Conservation (phyloP, 129 eudicot species). For the Centrapalus pauciflorus region DNA sequence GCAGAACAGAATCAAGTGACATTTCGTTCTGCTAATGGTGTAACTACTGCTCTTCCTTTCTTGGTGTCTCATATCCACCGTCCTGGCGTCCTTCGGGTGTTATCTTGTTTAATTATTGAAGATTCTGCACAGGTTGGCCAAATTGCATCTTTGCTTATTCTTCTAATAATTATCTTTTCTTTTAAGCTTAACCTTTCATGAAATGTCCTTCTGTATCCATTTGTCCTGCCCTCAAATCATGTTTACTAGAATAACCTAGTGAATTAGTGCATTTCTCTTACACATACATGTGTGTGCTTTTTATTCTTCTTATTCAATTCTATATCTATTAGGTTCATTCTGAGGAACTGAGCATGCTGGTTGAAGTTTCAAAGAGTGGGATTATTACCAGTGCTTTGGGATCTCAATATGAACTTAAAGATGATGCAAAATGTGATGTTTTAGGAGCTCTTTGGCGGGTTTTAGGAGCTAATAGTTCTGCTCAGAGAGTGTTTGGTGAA, state of each 20-base stretch:
- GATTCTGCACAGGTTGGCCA: constrained; percentile 71
- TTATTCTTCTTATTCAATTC: background rate
- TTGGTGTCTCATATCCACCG: constrained; percentile 85
- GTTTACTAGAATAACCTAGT: background rate
- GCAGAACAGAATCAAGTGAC: constrained; percentile 92
- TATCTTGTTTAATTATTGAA: constrained; percentile 88
- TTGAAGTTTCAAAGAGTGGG: constrained; percentile 90
- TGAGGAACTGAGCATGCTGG: constrained; percentile 77
- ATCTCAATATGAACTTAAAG: constrained; percentile 67
- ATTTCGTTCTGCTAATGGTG: constrained; percentile 85
- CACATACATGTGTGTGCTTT: background rate
- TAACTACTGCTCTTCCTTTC: constrained; percentile 64
- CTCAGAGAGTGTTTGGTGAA: constrained; percentile 98
- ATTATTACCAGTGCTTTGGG: constrained; percentile 93
- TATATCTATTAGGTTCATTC: constrained; percentile 67
- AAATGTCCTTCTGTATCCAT: background rate
- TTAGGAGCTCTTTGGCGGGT: constrained; percentile 95
- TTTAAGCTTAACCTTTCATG: background rate
- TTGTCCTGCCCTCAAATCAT: background rate
- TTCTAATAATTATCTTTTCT: background rate
- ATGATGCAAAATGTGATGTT: constrained; percentile 87
- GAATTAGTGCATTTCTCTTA: background rate
- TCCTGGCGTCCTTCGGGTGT: constrained; percentile 83
- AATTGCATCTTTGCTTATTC: background rate
- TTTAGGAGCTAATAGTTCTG: constrained; percentile 62